phyloP scores from a whole-genome alignment of 371 early-diverging fungal genomes.

The Mucor indicus region DNA sequence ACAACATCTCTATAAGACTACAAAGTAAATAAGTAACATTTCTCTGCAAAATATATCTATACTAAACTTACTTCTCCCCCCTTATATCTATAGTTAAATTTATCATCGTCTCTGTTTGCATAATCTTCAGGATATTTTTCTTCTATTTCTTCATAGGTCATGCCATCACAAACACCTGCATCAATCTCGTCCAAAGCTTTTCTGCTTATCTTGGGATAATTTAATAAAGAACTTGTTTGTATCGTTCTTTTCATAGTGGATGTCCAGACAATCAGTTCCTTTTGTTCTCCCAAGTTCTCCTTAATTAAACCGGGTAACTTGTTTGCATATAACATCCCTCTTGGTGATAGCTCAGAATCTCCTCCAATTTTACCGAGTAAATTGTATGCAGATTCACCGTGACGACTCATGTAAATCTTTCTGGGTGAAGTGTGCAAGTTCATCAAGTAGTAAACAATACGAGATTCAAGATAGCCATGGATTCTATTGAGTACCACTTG shows the following conservation, averaged over 20 bases:
- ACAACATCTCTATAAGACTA: conserved; percentile 77
- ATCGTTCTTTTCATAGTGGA: conserved; percentile 89
- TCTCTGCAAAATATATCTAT: no score
- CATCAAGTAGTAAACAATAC: conserved; percentile 96
- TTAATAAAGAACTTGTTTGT: conserved; percentile 78
- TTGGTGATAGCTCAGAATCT: conserved; percentile 84
- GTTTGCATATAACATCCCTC: conserved; percentile 81
- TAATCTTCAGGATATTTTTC: conserved; percentile 81
- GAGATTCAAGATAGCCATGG: conserved; percentile 88
- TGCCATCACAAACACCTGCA: conserved; percentile 96
- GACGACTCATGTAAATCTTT: conserved; percentile 87
- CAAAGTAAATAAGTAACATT: no score
- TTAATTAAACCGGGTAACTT: conserved; percentile 79
- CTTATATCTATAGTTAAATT: conserved; percentile 88
- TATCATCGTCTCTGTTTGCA: conserved; percentile 90
- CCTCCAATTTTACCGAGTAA: conserved; percentile 92
- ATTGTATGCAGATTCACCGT: conserved; percentile 91
- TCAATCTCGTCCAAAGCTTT: conserved; percentile 97
- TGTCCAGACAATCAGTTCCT: conserved; percentile 91
- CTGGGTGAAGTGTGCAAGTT: conserved; percentile 93
- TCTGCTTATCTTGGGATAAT: conserved; percentile 89
- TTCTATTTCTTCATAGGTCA: conserved; percentile 97
- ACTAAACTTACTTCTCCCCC: conserved; percentile 79
- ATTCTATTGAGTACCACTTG: conserved; percentile 84
- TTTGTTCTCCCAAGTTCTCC: conserved; percentile 64